phyloP scores from a whole-genome alignment of 192 early-diverging fungal species.

The Globomyces pollinis-pini region DNA sequence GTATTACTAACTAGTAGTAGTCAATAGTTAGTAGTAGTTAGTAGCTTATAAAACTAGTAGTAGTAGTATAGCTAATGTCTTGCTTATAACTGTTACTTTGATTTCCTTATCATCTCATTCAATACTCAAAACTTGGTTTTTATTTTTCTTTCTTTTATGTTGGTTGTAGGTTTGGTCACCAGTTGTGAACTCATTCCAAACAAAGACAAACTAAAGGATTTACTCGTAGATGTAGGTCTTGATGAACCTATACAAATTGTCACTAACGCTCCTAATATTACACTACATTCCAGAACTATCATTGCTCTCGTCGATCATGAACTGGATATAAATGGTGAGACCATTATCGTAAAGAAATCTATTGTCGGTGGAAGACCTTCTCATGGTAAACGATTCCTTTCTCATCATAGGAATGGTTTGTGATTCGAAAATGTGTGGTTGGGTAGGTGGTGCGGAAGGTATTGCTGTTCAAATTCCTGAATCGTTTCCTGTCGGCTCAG shows the following conservation, averaged over 20 bases:
- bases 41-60: too few species aligned
- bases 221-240: background rate
- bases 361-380: background rate
- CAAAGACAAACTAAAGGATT: constrained; percentile 1
- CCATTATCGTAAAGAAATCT: background rate
- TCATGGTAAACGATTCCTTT: too few species aligned
- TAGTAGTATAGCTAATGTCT: too few species aligned
- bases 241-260: background rate
- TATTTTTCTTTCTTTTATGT: background rate
- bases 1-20: too few species aligned
- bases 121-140: background rate
- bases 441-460: background rate
- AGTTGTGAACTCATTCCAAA: background rate
- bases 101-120: too few species aligned
- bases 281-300: background rate
- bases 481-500: background rate
- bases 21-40: too few species aligned
- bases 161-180: background rate
- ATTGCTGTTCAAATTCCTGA: constrained; percentile 1
- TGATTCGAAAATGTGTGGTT: background rate
- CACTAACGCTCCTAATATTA: background rate
- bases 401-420: constrained; percentile 4
- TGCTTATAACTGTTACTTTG: background rate
- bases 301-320: background rate
- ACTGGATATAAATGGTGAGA: constrained; percentile 4